A percentile compares a stretch with the other conserved stretches of the same genome.
phyloP scores from a whole-genome alignment of 306 rosid species.

The Potentilla sterilis region DNA sequence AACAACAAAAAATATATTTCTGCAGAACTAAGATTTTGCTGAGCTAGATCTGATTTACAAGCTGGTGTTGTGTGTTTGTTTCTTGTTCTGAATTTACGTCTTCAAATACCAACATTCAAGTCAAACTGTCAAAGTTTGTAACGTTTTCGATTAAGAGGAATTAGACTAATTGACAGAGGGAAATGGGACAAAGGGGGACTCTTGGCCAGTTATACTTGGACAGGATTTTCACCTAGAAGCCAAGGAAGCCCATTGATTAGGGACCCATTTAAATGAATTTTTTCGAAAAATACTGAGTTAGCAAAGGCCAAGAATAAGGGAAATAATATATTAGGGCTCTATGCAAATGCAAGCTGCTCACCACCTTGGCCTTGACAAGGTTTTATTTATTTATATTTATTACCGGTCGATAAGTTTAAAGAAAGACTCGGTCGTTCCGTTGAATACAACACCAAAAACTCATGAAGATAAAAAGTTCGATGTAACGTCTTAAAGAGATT shows the following conservation, averaged over 20 bases:
- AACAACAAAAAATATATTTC: not conserved
- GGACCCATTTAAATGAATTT: constrained; percentile 36
- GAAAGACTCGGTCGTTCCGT: not conserved
- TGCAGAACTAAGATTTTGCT: constrained; percentile 31
- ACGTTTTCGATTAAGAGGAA: not conserved
- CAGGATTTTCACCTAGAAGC: constrained; percentile 17
- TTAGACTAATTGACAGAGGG: not conserved
- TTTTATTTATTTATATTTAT: not conserved
- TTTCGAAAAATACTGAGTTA: not conserved
- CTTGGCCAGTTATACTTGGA: constrained; percentile 33
- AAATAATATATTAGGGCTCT: constrained; percentile 16
- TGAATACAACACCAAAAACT: not conserved
- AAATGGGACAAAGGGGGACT: constrained; percentile 26
- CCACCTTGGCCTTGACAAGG: constrained; percentile 8
- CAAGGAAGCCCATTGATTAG: constrained; percentile 36
- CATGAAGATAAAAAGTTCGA: not conserved
- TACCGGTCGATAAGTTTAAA: constrained; percentile 19
- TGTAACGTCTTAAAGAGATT: not conserved
- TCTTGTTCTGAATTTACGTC: not conserved
- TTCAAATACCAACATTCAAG: not conserved
- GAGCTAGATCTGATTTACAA: not conserved
- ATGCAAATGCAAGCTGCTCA: not conserved
- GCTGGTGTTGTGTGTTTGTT: not conserved
- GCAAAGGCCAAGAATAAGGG: not conserved
- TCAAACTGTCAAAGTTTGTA: not conserved